phyloP scores from a whole-genome alignment of 2,329 filamentous ascomycete species.

The Fusarium sp. region DNA sequence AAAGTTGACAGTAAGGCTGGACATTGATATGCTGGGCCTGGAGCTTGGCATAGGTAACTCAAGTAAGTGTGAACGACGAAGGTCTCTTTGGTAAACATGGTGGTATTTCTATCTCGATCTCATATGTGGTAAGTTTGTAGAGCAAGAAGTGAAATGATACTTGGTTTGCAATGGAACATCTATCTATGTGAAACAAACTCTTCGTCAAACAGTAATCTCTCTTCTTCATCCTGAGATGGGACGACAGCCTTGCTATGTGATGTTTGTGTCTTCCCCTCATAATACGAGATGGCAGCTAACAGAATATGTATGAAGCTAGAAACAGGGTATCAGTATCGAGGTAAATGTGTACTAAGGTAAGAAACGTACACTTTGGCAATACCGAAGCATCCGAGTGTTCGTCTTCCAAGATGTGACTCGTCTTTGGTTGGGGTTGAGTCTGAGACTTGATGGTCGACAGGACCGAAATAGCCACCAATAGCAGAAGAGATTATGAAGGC shows the following conservation, averaged over 20 bases:
- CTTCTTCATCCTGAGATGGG: conserved; percentile 12
- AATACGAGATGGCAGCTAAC: conserved; percentile 18
- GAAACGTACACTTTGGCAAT: conserved; percentile 24
- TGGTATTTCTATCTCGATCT: background rate
- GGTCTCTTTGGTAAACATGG: background rate
- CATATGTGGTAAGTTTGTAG: background rate
- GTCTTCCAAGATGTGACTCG: conserved; percentile 22
- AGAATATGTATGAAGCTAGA: conserved; percentile 18
- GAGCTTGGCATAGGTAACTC: background rate
- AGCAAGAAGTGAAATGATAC: background rate
- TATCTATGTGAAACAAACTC: background rate
- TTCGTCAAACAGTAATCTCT: conserved; percentile 6
- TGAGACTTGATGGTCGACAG: conserved; percentile 1
- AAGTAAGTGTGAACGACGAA: background rate
- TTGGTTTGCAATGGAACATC: background rate
- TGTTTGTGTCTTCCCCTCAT: conserved; percentile 9
- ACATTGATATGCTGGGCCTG: background rate
- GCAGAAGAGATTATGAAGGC: conserved; percentile 6
- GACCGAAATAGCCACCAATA: conserved; percentile 8
- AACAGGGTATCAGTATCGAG: background rate
- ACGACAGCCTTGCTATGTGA: background rate
- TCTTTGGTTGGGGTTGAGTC: conserved; percentile 15
- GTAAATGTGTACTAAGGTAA: background rate
- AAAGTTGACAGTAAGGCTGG: background rate
- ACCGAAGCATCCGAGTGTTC: conserved; percentile 27